Conservation (phyloP, 2,329 filamentous ascomycete genomes). For the Apiospora rasikravindrae region DNA sequence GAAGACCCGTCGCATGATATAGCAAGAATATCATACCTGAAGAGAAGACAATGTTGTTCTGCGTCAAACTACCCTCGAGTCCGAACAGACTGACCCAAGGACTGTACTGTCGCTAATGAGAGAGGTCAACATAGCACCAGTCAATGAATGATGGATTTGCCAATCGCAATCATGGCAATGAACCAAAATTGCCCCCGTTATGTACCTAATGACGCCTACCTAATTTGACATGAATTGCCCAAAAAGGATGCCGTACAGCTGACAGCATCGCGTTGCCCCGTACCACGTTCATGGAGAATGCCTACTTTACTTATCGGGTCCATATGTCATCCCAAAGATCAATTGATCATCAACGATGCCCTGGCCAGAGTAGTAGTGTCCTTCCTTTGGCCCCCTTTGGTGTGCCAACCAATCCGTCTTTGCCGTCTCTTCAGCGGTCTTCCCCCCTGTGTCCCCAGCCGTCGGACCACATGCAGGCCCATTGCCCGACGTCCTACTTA, state of each 20-base stretch:
- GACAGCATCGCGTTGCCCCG: neutral
- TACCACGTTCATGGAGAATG: neutral
- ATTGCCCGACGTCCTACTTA: neutral
- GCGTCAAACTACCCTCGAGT: neutral
- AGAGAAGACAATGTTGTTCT: neutral
- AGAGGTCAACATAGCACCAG: too few species aligned
- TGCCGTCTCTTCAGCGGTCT: neutral
- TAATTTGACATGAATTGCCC: neutral
- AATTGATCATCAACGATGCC: neutral
- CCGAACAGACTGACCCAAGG: neutral
- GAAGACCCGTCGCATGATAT: neutral
- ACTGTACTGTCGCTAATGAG: too few species aligned
- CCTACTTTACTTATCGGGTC: neutral
- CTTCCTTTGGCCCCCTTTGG: neutral
- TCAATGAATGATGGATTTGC: too few species aligned
- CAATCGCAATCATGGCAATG: neutral
- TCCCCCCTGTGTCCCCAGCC: neutral
- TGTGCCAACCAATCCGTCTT: constrained; percentile 7
- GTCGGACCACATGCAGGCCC: constrained; percentile 10
- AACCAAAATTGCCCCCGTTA: neutral
- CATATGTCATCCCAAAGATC: neutral
- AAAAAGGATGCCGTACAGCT: neutral
- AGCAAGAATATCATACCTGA: neutral
- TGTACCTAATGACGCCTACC: neutral
- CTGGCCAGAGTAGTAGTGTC: neutral